A percentile compares a stretch with the other conserved stretches of the same genome.
phyloP scores from a whole-genome alignment of 2,329 filamentous ascomycete genomes.

The Sporothrix phasma region DNA sequence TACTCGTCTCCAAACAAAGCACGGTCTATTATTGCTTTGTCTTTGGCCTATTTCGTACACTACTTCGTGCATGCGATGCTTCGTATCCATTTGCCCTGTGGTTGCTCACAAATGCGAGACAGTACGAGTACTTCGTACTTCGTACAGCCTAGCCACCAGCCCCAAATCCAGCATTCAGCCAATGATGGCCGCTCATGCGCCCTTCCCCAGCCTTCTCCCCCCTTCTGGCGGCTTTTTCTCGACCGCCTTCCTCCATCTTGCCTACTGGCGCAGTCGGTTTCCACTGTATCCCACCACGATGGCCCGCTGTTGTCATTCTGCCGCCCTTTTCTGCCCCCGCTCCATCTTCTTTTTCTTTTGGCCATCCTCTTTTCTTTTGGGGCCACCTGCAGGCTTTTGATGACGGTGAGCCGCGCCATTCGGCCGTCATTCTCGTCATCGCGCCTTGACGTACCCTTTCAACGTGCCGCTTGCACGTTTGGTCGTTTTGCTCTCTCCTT shows the following conservation, averaged over 20 bases:
- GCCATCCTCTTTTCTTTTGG: neutral
- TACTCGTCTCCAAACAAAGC: no score
- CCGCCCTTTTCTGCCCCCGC: neutral
- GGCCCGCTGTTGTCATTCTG: neutral
- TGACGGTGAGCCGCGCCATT: slow-evolving; percentile 12
- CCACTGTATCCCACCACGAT: neutral
- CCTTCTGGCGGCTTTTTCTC: slow-evolving; percentile 13
- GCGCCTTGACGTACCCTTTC: neutral
- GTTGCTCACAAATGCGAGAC: slow-evolving; percentile 12
- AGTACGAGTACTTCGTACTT: no score
- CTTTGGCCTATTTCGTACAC: neutral
- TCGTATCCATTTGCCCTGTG: no score
- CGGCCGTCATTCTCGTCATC: slow-evolving; percentile 12
- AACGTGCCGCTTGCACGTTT: neutral
- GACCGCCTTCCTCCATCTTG: neutral
- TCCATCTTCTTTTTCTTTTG: neutral
- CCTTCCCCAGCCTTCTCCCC: slow-evolving; percentile 18
- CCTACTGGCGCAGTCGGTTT: neutral
- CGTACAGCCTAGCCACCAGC: no score
- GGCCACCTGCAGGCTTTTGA: slow-evolving; percentile 6
- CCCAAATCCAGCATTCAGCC: slow-evolving; percentile 4
- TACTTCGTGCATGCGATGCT: no score
- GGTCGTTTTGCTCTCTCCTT: neutral
- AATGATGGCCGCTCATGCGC: neutral
- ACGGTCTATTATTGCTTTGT: neutral